Evolutionary conservation across 2,329 filamentous ascomycete genomes (phyloP).

Genomic region (Curvularia hawaiiensis): DNA sequence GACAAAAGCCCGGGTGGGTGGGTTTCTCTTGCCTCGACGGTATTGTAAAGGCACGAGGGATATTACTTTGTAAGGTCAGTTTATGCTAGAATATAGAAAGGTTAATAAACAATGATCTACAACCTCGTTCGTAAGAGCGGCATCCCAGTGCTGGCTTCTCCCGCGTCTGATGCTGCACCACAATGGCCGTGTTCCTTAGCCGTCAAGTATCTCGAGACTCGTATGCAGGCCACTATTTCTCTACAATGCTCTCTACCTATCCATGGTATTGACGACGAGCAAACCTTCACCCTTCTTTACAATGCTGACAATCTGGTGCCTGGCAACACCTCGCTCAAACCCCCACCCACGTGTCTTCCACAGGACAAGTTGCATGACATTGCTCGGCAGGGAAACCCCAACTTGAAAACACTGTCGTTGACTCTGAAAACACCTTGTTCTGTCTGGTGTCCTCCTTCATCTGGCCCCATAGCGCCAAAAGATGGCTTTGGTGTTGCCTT

Average conservation of each 20-base stretch:
- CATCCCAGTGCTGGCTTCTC: conserved; percentile 18
- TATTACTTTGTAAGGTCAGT: conserved; percentile 16
- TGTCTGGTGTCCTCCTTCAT: conserved; percentile 13
- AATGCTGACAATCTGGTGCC: conserved; percentile 24
- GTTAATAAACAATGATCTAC: conserved; percentile 6
- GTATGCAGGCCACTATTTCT: conserved; percentile 19
- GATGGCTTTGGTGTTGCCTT: conserved; percentile 12
- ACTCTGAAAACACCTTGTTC: conserved; percentile 13
- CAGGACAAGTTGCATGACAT: conserved; percentile 13
- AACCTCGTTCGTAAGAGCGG: conserved; percentile 16
- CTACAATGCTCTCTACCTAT: conserved; percentile 16
- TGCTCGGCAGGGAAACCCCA: conserved; percentile 17
- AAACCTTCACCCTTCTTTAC: conserved; percentile 25
- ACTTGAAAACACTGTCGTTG: conserved; percentile 17
- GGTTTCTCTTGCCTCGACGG: conserved; percentile 12
- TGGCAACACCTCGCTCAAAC: conserved; percentile 11
- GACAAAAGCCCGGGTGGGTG: conserved; percentile 24
- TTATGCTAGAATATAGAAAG: conserved; percentile 17
- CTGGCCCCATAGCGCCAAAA: conserved; percentile 7
- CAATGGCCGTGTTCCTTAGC: conserved; percentile 16
- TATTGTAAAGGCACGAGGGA: conserved; percentile 9
- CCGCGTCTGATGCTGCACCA: conserved; percentile 10
- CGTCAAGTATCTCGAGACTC: conserved; percentile 14
- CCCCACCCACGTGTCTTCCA: conserved; percentile 1
- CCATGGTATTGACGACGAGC: conserved; percentile 13